Percentiles rank a stretch among this genome's conserved stretches.
Evolutionary conservation across 2,329 filamentous ascomycete genomes (phyloP).

Genomic region (Aspergillus persii): DNA sequence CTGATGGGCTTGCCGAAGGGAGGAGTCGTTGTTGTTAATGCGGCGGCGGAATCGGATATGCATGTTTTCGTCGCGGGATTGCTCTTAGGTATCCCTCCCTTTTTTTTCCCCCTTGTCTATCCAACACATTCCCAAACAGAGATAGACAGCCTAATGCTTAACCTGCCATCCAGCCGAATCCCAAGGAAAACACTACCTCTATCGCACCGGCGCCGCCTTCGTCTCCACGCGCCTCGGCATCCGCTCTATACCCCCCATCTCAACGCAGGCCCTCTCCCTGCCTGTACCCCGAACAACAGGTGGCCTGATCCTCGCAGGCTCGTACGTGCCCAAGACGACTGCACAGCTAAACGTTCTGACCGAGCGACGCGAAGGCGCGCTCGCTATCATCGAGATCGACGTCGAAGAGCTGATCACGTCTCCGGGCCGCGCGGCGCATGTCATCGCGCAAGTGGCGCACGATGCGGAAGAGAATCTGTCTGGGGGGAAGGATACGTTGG

Average conservation of each 20-base stretch:
- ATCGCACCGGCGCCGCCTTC: constrained; percentile 48
- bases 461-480: constrained; percentile 43
- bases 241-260: constrained; percentile 50
- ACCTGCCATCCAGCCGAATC: constrained; percentile 25
- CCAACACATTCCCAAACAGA: no score
- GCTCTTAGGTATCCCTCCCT: constrained; percentile 32
- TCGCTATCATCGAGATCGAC: constrained; percentile 49
- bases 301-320: constrained; percentile 56
- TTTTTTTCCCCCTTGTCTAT: no score
- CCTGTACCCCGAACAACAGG: constrained; percentile 37
- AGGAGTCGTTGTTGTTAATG: constrained; percentile 53
- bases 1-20: constrained; percentile 38
- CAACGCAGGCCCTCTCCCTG: constrained; percentile 45
- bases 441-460: constrained; percentile 25
- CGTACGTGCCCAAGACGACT: constrained; percentile 60
- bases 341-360: constrained; percentile 50
- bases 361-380: constrained; percentile 35
- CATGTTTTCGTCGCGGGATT: constrained; percentile 54
- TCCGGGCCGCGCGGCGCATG: constrained; percentile 19
- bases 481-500: constrained; percentile 52
- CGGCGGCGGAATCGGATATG: constrained; percentile 55
- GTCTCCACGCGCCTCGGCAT: constrained; percentile 55
- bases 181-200: constrained; percentile 45
- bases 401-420: constrained; percentile 50
- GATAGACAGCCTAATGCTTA: neutral